Percentiles rank a stretch among this genome's conserved stretches.
phyloP scores from a whole-genome alignment of 768 basidiomycete species.

The Mycena vitilis region DNA sequence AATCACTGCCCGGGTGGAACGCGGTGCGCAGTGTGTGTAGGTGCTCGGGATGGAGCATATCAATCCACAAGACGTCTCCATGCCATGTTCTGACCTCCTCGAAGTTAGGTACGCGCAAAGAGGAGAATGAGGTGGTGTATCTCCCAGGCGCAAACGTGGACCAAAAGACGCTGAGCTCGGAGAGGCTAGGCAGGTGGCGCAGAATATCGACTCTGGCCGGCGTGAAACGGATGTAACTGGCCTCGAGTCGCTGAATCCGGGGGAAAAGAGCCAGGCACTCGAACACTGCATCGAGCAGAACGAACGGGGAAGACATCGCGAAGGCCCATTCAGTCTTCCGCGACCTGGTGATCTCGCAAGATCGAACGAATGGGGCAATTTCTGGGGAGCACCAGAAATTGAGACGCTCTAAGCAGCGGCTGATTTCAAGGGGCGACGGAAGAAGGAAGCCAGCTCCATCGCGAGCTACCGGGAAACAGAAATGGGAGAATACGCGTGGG shows the following conservation, averaged over 20 bases:
- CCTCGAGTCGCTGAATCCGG: not conserved
- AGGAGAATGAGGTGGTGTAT: too few species aligned
- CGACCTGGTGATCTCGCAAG: not conserved
- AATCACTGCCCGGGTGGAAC: not conserved
- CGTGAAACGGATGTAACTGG: not conserved
- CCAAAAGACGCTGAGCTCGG: too few species aligned
- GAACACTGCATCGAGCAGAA: conserved; percentile 14
- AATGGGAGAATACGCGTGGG: not conserved
- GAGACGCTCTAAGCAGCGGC: conserved; percentile 6
- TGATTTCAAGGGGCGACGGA: not conserved
- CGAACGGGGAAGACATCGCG: not conserved
- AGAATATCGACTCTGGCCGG: conserved; percentile 9
- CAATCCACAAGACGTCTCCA: not conserved
- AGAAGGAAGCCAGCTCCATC: not conserved
- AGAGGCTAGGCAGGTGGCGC: not conserved
- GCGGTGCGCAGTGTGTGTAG: not conserved
- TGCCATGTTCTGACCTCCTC: not conserved
- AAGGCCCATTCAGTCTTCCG: not conserved
- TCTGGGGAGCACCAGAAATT: conserved; percentile 6
- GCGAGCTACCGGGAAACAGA: not conserved
- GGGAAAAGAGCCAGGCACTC: conserved; percentile 3
- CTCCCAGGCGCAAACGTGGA: too few species aligned
- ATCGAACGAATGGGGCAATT: conserved; percentile 12
- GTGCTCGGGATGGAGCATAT: conserved; percentile 11
- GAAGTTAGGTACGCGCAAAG: conserved; percentile 10